Evolutionary conservation across 306 rosid species (phyloP), one percentile per base, ranked within the genome.

Genomic region (Vachellia collinsii): DNA sequence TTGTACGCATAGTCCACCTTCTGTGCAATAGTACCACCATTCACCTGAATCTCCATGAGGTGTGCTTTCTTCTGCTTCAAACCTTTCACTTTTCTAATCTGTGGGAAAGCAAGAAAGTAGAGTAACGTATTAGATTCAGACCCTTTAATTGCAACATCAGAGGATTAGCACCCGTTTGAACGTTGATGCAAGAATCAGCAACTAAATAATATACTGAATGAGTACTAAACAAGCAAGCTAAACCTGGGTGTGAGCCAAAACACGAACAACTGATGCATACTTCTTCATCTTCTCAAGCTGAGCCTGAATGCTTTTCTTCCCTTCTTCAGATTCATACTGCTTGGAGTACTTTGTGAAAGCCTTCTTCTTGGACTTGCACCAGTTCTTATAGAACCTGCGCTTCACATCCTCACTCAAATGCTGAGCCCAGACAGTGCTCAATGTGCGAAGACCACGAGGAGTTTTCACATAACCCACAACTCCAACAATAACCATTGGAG

Each of bases 351-450:
- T 93, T 20, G 89, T 63, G 68, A 93, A 93, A 22, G 97, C 97
- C 92, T 87, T 93, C 97, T 93, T 90, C 93, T 93, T 93, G 54
- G 97, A 93, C 87, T 91, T 93, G 91, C 91, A 86, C 97, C 94
- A 91, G 76, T 93, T 93, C 88, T 93, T 91, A 43, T 93, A 93
- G 81, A 93, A 93, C 83, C 97, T 86, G 47, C 97, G 85, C 88
- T 79, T 93, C 4, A 93, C 53, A 77, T 93, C 97, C 82, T 93
- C 97, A 36, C 93, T 91, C 80, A 93, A 82, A 83, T 93, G 97
- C 90, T 93, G 97, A 46, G 97, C 84, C 97, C 97, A 93, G 0
- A 93, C 97, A 51, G 97, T 90, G 84, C 88, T 81, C 90, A 91
- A 41, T 3, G 97, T 78, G 1, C 97, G 90, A n/a, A 93, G 94